Evolutionary conservation across 495 filamentous ascomycete genomes (phyloP), one percentile per base, ranked within the genome.

Genomic region (Trichoderma reesei): DNA sequence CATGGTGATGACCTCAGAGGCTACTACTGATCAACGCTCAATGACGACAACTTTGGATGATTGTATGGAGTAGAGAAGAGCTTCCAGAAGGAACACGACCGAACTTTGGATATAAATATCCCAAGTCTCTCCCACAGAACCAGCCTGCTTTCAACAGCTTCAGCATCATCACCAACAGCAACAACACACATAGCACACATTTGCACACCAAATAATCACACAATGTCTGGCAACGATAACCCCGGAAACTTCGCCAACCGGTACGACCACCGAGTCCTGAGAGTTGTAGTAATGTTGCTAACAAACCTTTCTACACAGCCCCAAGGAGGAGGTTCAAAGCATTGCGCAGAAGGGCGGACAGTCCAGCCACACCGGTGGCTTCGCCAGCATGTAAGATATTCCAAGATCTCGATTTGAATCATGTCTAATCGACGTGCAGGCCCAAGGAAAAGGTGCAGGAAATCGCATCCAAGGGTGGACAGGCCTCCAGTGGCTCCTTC

Each of bases 181-280:
- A 56, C 34, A 33, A 9, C 33, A 10, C 4, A 3, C n/a, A 16
- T 18, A 48, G 16, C 51, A 56, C 20, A 13, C 31, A 34, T 33
- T 26, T n/a, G n/a, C 51, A 33, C 59, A 38, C 26, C n/a, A 18
- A 41, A 10, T n/a, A n/a, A n/a, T n/a, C n/a, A 26, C 54, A 64
- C 20, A 54, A 51, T 63, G 60, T 63, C 60, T 20, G 38, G 51
- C 38, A 79, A 86, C 68, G 73, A 72, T 41, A 88, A 88, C 67
- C 83, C 83, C 48, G 79, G 79, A 26, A 86, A 87, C 71, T 87
- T 88, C 72, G 80, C 83, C 75, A 86, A 87, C 74, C 81, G 81
- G 65, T 71, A 69, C 9, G 69, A 36, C 64, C 16, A 65, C 1
- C 1, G 26, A 26, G 26, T 26, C 26, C 26, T 26, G 26, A 26